These are phyloP conservation scores for Atkinsonella hypoxylon DNA, from an alignment of 2,329 filamentous ascomycete species.

Conservation along the genomic window DNA sequence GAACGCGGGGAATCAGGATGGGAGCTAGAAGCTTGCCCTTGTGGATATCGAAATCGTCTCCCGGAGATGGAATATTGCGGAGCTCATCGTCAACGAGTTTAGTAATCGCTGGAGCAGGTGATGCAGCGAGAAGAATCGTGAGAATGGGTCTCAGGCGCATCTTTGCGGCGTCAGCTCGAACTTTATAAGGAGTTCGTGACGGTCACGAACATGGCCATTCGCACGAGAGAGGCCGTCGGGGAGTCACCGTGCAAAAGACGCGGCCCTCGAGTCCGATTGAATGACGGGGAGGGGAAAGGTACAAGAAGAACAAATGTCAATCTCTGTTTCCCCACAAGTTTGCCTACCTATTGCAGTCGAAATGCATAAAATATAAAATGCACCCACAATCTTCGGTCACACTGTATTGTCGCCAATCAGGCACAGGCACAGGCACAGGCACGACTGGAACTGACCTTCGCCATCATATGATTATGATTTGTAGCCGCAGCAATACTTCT, in stretches of 20 bases:
- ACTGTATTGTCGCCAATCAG: too few relatives aligned
- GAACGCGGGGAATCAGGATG: conserved; percentile 77
- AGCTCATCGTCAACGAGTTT: conserved; percentile 65
- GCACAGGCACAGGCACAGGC: not conserved
- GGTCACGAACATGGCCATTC: not conserved
- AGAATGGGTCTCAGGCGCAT: conserved; percentile 3
- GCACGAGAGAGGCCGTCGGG: too few relatives aligned
- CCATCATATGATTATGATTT: not conserved
- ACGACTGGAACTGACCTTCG: not conserved
- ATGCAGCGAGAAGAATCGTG: conserved; percentile 1
- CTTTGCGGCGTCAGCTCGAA: not conserved
- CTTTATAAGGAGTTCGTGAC: not conserved
- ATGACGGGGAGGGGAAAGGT: too few relatives aligned
- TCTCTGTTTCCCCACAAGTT: too few relatives aligned
- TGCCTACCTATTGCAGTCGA: too few relatives aligned
- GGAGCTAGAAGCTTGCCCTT: conserved; percentile 68
- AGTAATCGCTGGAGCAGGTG: conserved; percentile 26
- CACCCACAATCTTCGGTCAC: too few relatives aligned
- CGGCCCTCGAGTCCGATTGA: too few relatives aligned
- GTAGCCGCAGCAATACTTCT: too few relatives aligned
- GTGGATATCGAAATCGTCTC: conserved; percentile 66
- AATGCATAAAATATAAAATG: too few relatives aligned
- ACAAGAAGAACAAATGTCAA: too few relatives aligned
- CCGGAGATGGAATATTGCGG: conserved; percentile 56
- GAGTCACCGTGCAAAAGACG: not conserved